phyloP scores from a whole-genome alignment of 805 yeast genomes.

The Sungouiozyma intestinalis region DNA sequence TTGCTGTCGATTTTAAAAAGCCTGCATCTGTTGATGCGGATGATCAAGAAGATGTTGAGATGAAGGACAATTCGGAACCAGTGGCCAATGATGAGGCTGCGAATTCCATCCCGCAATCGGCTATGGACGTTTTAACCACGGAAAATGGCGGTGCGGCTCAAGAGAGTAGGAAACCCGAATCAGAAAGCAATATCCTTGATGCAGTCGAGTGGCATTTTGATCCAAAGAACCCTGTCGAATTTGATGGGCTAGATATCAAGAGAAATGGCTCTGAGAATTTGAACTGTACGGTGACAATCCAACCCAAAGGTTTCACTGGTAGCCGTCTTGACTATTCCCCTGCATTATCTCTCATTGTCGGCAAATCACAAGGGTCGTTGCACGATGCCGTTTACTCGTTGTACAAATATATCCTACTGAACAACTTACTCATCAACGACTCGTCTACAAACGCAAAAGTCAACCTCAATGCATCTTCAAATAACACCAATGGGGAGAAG shows the following conservation, averaged over 20 bases:
- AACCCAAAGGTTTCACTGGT: slow-evolving; percentile 68
- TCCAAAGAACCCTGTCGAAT: slow-evolving; percentile 39
- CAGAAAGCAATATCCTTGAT: slow-evolving; percentile 13
- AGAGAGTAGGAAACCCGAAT: background rate
- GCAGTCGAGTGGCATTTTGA: slow-evolving; percentile 86
- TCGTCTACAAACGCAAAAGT: slow-evolving; percentile 8
- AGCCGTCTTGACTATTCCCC: slow-evolving; percentile 50
- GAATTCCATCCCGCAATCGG: background rate
- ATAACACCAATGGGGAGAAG: slow-evolving; percentile 36
- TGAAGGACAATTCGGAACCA: background rate
- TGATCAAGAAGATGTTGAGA: slow-evolving; percentile 1
- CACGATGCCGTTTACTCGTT: slow-evolving; percentile 72
- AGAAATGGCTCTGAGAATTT: slow-evolving; percentile 63
- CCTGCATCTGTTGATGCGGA: background rate
- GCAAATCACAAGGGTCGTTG: slow-evolving; percentile 69
- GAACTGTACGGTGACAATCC: slow-evolving; percentile 62
- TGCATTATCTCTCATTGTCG: slow-evolving; percentile 59
- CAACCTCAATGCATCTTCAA: slow-evolving; percentile 4
- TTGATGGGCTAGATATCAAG: slow-evolving; percentile 84
- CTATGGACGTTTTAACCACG: background rate
- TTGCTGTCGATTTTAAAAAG: slow-evolving; percentile 61
- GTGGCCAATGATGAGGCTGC: background rate
- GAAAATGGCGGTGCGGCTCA: slow-evolving; percentile 1
- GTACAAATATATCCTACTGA: slow-evolving; percentile 71
- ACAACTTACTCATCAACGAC: slow-evolving; percentile 37